These are phyloP conservation scores for Tolypocladium cylindrosporum DNA, from an alignment of 2,329 filamentous ascomycete genomes.

Conservation along the genomic window DNA sequence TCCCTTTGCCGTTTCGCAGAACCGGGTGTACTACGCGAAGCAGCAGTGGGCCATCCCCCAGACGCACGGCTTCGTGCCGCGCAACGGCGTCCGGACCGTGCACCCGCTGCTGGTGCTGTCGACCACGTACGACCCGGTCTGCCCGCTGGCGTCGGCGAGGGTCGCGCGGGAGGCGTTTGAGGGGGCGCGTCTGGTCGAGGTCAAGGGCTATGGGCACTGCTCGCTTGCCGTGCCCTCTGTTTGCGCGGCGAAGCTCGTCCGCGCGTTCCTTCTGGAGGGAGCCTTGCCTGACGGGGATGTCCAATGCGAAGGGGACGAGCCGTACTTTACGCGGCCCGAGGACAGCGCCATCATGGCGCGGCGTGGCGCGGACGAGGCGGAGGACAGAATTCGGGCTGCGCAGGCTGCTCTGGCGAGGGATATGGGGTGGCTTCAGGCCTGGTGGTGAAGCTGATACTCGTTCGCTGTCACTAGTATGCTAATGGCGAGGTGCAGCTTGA, in stretches of 20 bases:
- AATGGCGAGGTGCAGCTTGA: no score
- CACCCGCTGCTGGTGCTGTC: constrained; percentile 21
- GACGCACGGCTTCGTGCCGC: constrained; percentile 17
- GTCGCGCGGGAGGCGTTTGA: constrained; percentile 23
- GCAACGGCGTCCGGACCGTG: constrained; percentile 19
- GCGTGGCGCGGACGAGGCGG: background rate
- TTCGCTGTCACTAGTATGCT: no score
- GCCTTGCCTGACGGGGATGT: constrained; percentile 23
- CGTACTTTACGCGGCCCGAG: constrained; percentile 24
- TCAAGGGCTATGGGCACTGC: constrained; percentile 33
- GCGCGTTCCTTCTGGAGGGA: constrained; percentile 26
- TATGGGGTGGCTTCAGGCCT: background rate
- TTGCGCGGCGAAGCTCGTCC: constrained; percentile 24
- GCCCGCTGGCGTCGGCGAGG: constrained; percentile 29
- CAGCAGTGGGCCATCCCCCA: constrained; percentile 19
- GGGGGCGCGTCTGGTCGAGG: constrained; percentile 27
- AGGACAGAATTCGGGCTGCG: constrained; percentile 4
- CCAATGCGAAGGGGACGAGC: constrained; percentile 26
- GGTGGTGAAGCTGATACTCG: background rate
- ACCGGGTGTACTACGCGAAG: constrained; percentile 18
- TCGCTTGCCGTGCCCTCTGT: constrained; percentile 25
- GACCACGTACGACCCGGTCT: constrained; percentile 37
- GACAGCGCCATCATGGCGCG: background rate
- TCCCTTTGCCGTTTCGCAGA: constrained; percentile 17
- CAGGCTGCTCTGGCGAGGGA: constrained; percentile 1